Evolutionary conservation across 352 stramenopile genomes (phyloP), one percentile per base, ranked within the genome.

Genomic region (Plasmopara muralis): DNA sequence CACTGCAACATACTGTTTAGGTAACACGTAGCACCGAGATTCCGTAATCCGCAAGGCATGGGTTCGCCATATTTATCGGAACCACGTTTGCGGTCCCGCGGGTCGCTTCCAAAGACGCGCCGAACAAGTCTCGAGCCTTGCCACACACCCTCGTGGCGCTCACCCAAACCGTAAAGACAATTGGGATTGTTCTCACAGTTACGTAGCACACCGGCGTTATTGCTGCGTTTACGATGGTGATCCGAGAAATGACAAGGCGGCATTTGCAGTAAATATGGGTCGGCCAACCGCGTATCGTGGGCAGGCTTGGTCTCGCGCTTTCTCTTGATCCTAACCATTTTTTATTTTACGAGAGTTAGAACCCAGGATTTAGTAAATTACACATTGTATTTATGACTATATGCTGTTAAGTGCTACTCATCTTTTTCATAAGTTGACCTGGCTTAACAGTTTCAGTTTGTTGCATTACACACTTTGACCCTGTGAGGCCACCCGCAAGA

Each of bases 1-100:
- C 72, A 83, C 64, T 95, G 84, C 25, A 95, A 67, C 79, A 95
- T 89, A 47, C 82, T 93, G 64, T 91, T 92, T 30, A 95, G 50
- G 57, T 95, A 95, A 55, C 84, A 95, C 20, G 84, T 95, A n/a
- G 84, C 84, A 0, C 84, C 84, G 1, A 95, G 60, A 62, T 95
- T 95, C 20, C 82, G 74, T 63, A 95, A 70, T 18, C 84, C 82
- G 14, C 69, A 85, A 4, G 85, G 85, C 43, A 53, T 31, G 9
- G 18, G 40, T 5, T 20, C 30, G 5, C 43, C 49, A 28, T 34
- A 16, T n/a, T 13, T 28, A 14, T n/a, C 38, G 4, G 5, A 33
- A 2, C 12, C 43, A 9, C 78, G 76, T 35, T 64, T 13, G 3
- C 76, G 64, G 12, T 83, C 74, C 34, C 80, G 76, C 25, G 83